Base-by-base conservation (phyloP, 805 yeast genomes). In the Yueomyces sp. region DNA sequence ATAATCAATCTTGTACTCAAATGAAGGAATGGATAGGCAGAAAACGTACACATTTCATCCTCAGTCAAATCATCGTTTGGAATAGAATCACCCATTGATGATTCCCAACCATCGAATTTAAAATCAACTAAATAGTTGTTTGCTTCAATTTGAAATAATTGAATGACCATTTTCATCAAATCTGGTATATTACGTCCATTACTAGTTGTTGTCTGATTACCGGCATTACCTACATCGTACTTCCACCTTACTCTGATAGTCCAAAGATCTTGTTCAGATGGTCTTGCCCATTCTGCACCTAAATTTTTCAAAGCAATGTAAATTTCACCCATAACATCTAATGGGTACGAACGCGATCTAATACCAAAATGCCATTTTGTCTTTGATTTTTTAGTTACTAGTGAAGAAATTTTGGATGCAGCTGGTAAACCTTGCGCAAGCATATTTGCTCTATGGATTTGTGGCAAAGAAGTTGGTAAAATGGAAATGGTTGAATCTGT, bases 361-460 rank as follows among this genome's bases (percentile, higher is more conserved):
- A 92, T 92, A 51, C 98, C 98, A 59, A 92, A 92, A 68, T 92
- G 98, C 98, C 98, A 92, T 63, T 95, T 79, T 6, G 95, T 85
- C 64, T 87, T 90, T 47, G 90, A 83, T 62, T 85, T 86, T 62
- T 90, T 87, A 39, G 81, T 71, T 28, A 80, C 72, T 27, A 79
- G 68, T 9, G 84, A 78, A 38, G 71, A 68, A 29, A 67, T 65
- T 50, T 66, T 67, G 4, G 69, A 51, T 5, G 67, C 65, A 0
- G 74, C 64, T 40, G 77, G 72, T 6, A 76, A 65, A 2, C 74
- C 74, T 43, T 65, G 65, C 28, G 78, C 81, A 51, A 78, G 71
- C 96, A 90, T 90, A 57, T 76, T 85, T 1, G 96, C 96, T 41
- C 95, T 72, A 59, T 92, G 97, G 40, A 90, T 85, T 49, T 90